Percentiles rank a stretch among this genome's conserved stretches.
phyloP scores from a whole-genome alignment of 306 rosid species.

The Ochetophila trinervis region DNA sequence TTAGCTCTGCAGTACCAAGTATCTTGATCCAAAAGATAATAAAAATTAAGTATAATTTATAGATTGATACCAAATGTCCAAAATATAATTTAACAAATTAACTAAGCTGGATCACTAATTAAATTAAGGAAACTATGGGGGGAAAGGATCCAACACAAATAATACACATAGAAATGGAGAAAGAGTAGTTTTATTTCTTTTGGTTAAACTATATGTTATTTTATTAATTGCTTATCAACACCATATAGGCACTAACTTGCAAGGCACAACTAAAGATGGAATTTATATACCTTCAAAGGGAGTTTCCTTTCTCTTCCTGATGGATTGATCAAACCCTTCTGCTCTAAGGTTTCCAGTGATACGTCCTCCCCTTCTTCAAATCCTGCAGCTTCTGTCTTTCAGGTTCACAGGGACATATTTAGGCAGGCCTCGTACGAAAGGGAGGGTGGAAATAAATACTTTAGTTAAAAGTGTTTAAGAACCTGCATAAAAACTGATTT shows the following conservation, averaged over 20 bases:
- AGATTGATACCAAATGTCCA: no score
- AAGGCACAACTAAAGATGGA: neutral
- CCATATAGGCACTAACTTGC: neutral
- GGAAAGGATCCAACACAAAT: no score
- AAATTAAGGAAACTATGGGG: neutral
- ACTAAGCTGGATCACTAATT: neutral
- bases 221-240: neutral
- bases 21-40: constrained; percentile 48
- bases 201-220: neutral
- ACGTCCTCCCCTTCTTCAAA: constrained; percentile 93
- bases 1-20: constrained; percentile 78
- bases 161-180: neutral
- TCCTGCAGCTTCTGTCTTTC: constrained; percentile 70
- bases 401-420: constrained; percentile 86
- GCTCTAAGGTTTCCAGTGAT: constrained; percentile 68
- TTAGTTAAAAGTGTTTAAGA: neutral
- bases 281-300: constrained; percentile 68
- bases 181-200: neutral
- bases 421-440: constrained; percentile 69
- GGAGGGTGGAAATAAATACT: neutral
- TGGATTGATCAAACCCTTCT: constrained; percentile 78
- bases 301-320: constrained; percentile 92
- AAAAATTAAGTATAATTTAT: neutral
- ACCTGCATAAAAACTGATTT: neutral
- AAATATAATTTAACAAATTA: neutral